These are phyloP conservation scores for Cocos nucifera DNA, from an alignment of 176 grass and related monocot species.

Conservation along the genomic window DNA sequence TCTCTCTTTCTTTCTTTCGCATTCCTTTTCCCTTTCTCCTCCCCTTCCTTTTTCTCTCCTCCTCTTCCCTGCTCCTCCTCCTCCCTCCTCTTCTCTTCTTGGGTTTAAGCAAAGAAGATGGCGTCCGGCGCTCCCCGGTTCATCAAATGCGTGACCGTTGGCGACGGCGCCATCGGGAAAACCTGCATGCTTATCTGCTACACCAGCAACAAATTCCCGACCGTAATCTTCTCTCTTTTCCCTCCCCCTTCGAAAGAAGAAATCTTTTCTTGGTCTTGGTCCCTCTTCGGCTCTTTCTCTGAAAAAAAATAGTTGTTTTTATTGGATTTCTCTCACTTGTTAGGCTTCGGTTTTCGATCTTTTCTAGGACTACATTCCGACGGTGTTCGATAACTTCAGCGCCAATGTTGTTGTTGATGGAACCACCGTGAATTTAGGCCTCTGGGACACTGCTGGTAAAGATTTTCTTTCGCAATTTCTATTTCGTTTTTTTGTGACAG, in stretches of 20 bases:
- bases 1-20: too few relatives aligned
- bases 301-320: not conserved
- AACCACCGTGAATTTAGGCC: conserved; percentile 11
- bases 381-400: conserved; percentile 21
- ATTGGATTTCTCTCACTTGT: not conserved
- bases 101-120: too few relatives aligned
- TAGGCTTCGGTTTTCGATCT: not conserved
- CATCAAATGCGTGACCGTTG: conserved; percentile 18
- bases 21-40: too few relatives aligned
- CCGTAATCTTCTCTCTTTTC: not conserved
- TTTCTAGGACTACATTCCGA: conserved; percentile 18
- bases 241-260: too few relatives aligned
- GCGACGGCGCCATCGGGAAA: conserved; percentile 10
- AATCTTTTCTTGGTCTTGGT: too few relatives aligned
- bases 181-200: conserved; percentile 23
- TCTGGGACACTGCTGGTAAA: conserved; percentile 19
- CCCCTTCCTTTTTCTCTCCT: too few relatives aligned
- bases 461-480: too few relatives aligned
- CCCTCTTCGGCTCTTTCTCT: too few relatives aligned
- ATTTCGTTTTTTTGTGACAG: too few relatives aligned
- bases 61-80: too few relatives aligned
- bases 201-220: conserved; percentile 17
- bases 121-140: not conserved
- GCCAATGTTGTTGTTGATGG: conserved; percentile 9
- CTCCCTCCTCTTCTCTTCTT: too few relatives aligned